A percentile compares a stretch with the other conserved stretches of the same genome.
Conservation (phyloP, 306 rosid genomes). For the Cucurbita argyrosperma region DNA sequence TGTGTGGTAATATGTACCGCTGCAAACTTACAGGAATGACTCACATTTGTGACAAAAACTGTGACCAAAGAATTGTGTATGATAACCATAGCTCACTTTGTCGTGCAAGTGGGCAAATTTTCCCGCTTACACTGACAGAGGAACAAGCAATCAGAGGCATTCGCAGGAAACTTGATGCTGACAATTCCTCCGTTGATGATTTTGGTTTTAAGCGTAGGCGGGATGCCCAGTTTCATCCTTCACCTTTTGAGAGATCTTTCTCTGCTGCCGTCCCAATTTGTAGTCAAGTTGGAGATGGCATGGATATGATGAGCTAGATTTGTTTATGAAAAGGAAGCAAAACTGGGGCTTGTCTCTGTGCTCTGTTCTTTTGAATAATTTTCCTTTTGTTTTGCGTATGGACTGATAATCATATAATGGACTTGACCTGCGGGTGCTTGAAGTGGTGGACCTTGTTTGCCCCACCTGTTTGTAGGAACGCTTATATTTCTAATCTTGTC, state of each 20-base stretch:
- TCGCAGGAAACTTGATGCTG: slow-evolving; percentile 68
- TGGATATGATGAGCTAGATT: slow-evolving; percentile 67
- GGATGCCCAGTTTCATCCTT: slow-evolving; percentile 61
- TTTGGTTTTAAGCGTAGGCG: slow-evolving; percentile 71
- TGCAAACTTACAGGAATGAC: slow-evolving; percentile 91
- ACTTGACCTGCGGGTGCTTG: slow-evolving; percentile 32
- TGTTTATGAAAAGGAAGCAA: slow-evolving; percentile 22
- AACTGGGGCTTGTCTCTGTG: slow-evolving; percentile 21
- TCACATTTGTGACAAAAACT: slow-evolving; percentile 97
- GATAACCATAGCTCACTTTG: slow-evolving; percentile 92
- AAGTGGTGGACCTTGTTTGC: slow-evolving; percentile 46
- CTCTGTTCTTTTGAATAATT: slow-evolving; percentile 19
- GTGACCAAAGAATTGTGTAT: slow-evolving; percentile 86
- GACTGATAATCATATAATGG: slow-evolving; percentile 30
- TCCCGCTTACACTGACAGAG: slow-evolving; percentile 50
- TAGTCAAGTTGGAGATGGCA: slow-evolving; percentile 86
- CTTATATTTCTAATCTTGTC: slow-evolving; percentile 38
- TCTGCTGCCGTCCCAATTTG: slow-evolving; percentile 66
- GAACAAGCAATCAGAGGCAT: slow-evolving; percentile 79
- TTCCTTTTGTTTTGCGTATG: slow-evolving; percentile 14
- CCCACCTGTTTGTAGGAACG: slow-evolving; percentile 43
- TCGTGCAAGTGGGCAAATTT: slow-evolving; percentile 64
- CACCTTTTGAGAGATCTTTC: slow-evolving; percentile 83
- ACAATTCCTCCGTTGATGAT: slow-evolving; percentile 31
- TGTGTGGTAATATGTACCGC: slow-evolving; percentile 84